Percentiles rank a stretch among this genome's conserved stretches.
Evolutionary conservation across 2,329 filamentous ascomycete genomes (phyloP).

Genomic region (Trichoderma afroharzianum): DNA sequence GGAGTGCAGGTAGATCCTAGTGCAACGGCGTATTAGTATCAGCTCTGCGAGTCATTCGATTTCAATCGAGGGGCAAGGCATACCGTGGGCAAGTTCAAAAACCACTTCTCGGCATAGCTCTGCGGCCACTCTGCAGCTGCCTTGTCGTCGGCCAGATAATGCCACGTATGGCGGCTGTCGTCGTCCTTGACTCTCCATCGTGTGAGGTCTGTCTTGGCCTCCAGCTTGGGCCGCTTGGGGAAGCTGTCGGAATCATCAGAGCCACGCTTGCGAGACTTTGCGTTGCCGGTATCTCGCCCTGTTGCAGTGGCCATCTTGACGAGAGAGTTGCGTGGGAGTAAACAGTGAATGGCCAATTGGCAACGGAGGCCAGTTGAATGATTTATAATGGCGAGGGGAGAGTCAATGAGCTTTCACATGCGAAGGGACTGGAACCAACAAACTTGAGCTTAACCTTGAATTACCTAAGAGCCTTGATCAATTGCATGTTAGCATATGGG

Average conservation of each 20-base stretch:
- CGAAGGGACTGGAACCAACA: not conserved
- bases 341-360: not conserved
- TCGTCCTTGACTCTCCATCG: constrained; percentile 85
- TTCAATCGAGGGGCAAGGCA: constrained; percentile 13
- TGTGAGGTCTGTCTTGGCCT: constrained; percentile 68
- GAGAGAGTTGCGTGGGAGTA: not conserved
- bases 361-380: not conserved
- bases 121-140: constrained; percentile 78
- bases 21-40: not conserved
- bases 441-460: not conserved
- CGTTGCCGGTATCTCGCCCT: constrained; percentile 28
- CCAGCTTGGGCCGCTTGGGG: constrained; percentile 46
- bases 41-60: not conserved
- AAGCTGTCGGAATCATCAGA: constrained; percentile 37
- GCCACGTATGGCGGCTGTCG: constrained; percentile 85
- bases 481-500: not conserved
- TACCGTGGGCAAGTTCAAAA: constrained; percentile 76
- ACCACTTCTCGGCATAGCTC: constrained; percentile 83
- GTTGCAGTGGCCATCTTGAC: constrained; percentile 30
- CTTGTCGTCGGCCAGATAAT: constrained; percentile 75
- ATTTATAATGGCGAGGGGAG: not conserved
- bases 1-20: constrained; percentile 71
- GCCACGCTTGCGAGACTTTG: constrained; percentile 42
- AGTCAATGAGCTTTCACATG: not conserved
- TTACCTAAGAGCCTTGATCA: not conserved